phyloP scores from a whole-genome alignment of 1,284 basidiomycete genomes.

The Malassezia sp. region DNA sequence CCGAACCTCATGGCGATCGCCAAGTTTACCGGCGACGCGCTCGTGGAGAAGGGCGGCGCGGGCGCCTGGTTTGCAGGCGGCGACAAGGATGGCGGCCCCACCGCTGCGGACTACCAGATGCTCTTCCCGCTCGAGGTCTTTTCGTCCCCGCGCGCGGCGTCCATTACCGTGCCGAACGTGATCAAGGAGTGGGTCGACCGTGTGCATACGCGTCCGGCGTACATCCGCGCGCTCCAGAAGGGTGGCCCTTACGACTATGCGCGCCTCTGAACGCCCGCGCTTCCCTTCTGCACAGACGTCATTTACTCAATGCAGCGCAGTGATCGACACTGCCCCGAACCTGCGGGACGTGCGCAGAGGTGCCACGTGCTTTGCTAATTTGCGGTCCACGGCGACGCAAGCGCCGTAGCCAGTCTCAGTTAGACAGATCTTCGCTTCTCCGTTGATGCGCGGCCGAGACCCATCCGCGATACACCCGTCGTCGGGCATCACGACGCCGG shows the following conservation, averaged over 20 bases:
- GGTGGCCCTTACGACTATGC: constrained; percentile 36
- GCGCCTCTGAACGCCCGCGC: constrained; percentile 6
- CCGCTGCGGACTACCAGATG: constrained; percentile 44
- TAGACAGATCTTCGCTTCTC: no score
- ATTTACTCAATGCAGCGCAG: no score
- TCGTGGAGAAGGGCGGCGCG: constrained; percentile 21
- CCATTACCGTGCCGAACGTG: constrained; percentile 11
- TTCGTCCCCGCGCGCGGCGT: constrained; percentile 19
- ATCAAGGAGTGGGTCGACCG: constrained; percentile 35
- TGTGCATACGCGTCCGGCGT: constrained; percentile 35
- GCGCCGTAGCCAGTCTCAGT: no score
- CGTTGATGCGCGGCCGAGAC: no score
- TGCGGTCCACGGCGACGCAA: no score
- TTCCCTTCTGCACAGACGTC: no score
- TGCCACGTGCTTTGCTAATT: no score
- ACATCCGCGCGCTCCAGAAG: constrained; percentile 34
- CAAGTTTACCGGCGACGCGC: constrained; percentile 22
- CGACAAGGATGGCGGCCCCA: constrained; percentile 40
- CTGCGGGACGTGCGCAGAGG: no score
- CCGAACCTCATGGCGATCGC: constrained; percentile 32
- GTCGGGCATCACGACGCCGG: no score
- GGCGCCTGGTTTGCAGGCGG: constrained; percentile 40
- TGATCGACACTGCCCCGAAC: no score
- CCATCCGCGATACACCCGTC: no score
- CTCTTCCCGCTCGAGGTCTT: constrained; percentile 39